phyloP scores from a whole-genome alignment of 2,329 filamentous ascomycete species.

The Immersiporthe knoxdaviesiana region DNA sequence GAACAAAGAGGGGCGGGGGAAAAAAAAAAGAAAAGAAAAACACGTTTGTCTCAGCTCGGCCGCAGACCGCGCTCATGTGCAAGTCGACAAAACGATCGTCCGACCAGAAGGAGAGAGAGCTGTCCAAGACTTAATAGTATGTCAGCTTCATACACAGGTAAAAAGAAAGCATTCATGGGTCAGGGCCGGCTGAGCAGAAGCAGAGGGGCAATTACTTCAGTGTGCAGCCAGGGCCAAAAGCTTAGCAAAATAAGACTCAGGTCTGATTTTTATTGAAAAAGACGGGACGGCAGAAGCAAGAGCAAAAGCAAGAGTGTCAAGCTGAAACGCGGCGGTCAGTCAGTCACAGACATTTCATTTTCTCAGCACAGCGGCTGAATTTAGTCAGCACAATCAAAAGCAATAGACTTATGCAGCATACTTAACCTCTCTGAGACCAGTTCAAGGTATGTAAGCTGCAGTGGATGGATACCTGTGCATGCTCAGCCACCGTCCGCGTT shows the following conservation, averaged over 20 bases:
- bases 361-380: slow-evolving; percentile 5
- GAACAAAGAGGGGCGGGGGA: not conserved
- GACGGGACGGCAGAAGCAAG: not conserved
- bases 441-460: not conserved
- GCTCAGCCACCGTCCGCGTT: slow-evolving; percentile 3
- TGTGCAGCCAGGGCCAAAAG: not conserved
- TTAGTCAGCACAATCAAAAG: not conserved
- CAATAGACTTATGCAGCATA: slow-evolving; percentile 2
- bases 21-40: too few species aligned
- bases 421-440: not conserved
- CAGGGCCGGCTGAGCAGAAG: not conserved
- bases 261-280: not conserved
- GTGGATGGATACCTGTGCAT: not conserved
- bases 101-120: too few species aligned
- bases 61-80: not conserved
- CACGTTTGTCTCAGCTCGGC: not conserved
- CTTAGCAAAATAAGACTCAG: too few species aligned
- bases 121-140: not conserved
- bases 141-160: not conserved
- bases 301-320: not conserved
- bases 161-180: not conserved
- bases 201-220: not conserved
- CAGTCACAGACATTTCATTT: not conserved
- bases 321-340: not conserved
- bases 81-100: not conserved